Percentiles rank a stretch among this genome's conserved stretches.
phyloP scores from a whole-genome alignment of 2,329 filamentous ascomycete species.

The Incumbomyces lentus region DNA sequence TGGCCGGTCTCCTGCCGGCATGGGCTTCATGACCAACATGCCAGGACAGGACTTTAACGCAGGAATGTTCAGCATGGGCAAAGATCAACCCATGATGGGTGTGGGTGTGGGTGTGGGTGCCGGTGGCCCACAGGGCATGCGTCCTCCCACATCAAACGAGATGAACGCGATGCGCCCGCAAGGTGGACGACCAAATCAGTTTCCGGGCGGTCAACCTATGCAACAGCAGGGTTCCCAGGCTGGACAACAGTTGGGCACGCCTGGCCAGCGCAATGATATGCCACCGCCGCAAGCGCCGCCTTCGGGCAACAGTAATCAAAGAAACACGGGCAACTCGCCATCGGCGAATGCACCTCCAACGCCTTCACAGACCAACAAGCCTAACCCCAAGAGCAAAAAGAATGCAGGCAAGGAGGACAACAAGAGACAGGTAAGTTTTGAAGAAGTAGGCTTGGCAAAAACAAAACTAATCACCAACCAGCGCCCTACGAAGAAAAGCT shows the following conservation, averaged over 20 bases:
- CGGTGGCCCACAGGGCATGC: conserved; percentile 42
- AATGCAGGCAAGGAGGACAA: conserved; percentile 35
- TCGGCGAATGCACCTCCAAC: conserved; percentile 48
- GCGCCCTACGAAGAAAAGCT: conserved; percentile 35
- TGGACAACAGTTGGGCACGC: conserved; percentile 43
- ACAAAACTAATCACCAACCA: conserved; percentile 4
- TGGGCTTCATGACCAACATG: conserved; percentile 44
- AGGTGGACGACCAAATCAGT: conserved; percentile 29
- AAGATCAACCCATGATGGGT: conserved; percentile 33
- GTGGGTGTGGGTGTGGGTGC: conserved; percentile 28
- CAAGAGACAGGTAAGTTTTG: conserved; percentile 37
- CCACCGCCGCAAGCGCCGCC: conserved; percentile 39
- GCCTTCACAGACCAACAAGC: conserved; percentile 50
- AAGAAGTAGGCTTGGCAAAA: conserved; percentile 8
- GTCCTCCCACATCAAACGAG: conserved; percentile 43
- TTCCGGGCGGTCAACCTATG: conserved; percentile 35
- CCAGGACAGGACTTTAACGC: conserved; percentile 29
- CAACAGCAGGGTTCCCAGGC: conserved; percentile 36
- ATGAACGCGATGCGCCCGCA: conserved; percentile 28
- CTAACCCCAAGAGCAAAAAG: conserved; percentile 52
- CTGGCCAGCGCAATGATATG: conserved; percentile 47
- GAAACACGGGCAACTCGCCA: conserved; percentile 33
- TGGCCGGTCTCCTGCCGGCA: conserved; percentile 51
- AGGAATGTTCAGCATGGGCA: conserved; percentile 34
- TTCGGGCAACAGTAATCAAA: conserved; percentile 29